Conservation (phyloP, 2,329 filamentous ascomycete genomes). For the Pseudopyricularia javanii region DNA sequence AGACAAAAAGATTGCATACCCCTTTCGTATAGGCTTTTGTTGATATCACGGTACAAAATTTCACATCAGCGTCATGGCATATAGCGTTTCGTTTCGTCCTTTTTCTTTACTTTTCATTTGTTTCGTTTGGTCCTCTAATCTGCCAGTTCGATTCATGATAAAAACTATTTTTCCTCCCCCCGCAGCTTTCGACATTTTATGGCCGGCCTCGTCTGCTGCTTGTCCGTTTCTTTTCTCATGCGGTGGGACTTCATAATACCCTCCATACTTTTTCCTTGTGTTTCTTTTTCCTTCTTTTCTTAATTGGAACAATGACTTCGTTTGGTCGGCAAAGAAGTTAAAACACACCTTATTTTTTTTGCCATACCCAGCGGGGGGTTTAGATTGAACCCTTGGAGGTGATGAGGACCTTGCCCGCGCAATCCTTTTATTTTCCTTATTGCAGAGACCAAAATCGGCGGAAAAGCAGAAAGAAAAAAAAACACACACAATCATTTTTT, state of each 20-base stretch:
- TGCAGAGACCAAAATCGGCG: background rate
- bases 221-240: slow-evolving; percentile 1
- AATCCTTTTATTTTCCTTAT: background rate
- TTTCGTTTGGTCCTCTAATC: slow-evolving; percentile 3
- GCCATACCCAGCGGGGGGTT: background rate
- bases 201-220: slow-evolving; percentile 1
- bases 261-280: background rate
- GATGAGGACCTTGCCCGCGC: background rate
- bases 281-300: background rate
- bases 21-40: slow-evolving; percentile 25
- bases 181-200: slow-evolving; percentile 4
- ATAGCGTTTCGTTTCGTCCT: slow-evolving; percentile 28
- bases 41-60: slow-evolving; percentile 8
- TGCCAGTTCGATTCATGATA: background rate
- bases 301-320: background rate
- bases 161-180: slow-evolving; percentile 5
- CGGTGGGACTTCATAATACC: background rate
- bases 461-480: slow-evolving; percentile 3
- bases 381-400: background rate
- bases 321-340: background rate
- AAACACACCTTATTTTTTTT: background rate
- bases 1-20: slow-evolving; percentile 31
- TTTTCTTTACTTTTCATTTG: slow-evolving; percentile 17
- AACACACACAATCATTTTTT: background rate
- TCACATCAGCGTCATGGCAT: slow-evolving; percentile 30